Percentiles rank a stretch among this genome's conserved stretches.
phyloP scores from a whole-genome alignment of 2,329 filamentous ascomycete genomes.

The Tolypocladium album region DNA sequence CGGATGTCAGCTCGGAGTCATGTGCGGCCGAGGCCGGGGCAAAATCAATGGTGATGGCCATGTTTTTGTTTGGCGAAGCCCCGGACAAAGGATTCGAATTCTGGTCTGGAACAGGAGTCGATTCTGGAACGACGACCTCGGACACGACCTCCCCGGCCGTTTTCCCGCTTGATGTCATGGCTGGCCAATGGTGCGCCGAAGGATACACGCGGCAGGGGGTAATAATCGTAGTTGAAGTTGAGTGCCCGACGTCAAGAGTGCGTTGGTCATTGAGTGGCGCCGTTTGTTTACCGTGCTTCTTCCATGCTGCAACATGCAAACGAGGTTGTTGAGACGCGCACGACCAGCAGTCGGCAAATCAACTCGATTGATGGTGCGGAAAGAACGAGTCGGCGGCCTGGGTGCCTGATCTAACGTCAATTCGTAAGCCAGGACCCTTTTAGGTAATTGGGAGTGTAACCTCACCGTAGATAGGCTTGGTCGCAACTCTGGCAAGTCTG shows the following conservation, averaged over 20 bases:
- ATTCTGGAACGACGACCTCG: background rate
- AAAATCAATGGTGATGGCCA: conserved; percentile 9
- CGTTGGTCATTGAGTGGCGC: background rate
- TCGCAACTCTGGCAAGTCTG: background rate
- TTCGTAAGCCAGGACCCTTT: too few relatives aligned
- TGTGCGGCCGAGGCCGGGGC: conserved; percentile 8
- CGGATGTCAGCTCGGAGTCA: conserved; percentile 4
- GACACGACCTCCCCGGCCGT: background rate
- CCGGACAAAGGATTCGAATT: too few relatives aligned
- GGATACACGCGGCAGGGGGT: background rate
- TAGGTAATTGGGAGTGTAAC: too few relatives aligned
- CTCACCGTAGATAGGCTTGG: background rate
- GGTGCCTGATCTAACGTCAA: too few relatives aligned
- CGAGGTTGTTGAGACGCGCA: background rate
- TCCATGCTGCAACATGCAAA: background rate
- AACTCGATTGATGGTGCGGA: background rate
- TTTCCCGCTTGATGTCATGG: background rate
- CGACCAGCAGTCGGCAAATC: background rate
- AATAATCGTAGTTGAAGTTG: background rate
- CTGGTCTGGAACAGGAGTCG: background rate
- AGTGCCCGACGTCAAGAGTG: background rate
- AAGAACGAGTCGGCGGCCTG: background rate
- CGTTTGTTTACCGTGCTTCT: background rate
- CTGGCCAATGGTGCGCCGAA: background rate
- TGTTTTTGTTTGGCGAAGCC: background rate